Conservation (phyloP, 495 filamentous ascomycete species). For the Penicillium crystallinum region DNA sequence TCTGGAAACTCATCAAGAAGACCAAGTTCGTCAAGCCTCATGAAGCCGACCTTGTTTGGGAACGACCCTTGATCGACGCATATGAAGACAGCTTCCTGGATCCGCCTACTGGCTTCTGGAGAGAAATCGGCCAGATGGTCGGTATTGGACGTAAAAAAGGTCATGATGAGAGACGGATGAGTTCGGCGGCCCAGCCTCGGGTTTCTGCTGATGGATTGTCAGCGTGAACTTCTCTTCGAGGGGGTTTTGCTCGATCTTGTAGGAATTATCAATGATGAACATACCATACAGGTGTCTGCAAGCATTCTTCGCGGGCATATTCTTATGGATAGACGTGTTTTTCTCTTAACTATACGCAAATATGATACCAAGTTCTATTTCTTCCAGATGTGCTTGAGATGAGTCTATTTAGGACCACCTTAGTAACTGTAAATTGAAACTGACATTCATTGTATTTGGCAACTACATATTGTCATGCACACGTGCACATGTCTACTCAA, state of each 20-base stretch:
- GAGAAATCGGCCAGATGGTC: slow-evolving; percentile 20
- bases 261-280: no score
- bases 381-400: background rate
- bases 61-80: slow-evolving; percentile 33
- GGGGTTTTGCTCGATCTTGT: no score
- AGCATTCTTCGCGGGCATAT: no score
- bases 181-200: background rate
- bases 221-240: background rate
- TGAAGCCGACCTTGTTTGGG: slow-evolving; percentile 55
- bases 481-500: background rate
- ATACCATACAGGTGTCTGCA: no score
- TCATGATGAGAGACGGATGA: background rate
- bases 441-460: no score
- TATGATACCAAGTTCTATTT: background rate
- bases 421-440: no score
- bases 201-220: background rate
- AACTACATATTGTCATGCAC: no score
- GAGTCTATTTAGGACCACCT: no score
- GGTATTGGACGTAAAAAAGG: slow-evolving; percentile 2
- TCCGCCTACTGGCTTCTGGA: slow-evolving; percentile 24
- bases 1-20: slow-evolving; percentile 54
- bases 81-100: slow-evolving; percentile 29
- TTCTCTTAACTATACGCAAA: background rate
- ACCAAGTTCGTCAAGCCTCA: slow-evolving; percentile 44
- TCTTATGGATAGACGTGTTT: background rate